phyloP scores from a whole-genome alignment of 2,329 filamentous ascomycete genomes.

The Pseudogymnoascus verrucosus region DNA sequence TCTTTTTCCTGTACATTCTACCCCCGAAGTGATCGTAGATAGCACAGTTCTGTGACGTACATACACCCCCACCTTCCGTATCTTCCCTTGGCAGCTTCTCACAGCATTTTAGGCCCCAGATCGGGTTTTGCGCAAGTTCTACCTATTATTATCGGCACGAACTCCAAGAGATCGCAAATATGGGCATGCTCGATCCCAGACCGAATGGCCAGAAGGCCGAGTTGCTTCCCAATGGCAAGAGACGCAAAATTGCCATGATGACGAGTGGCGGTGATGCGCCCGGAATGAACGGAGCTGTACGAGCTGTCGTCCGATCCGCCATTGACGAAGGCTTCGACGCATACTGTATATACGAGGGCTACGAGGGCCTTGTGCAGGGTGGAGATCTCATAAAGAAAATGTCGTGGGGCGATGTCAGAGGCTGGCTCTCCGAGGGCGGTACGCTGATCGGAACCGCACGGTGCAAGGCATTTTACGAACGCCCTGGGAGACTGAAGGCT shows the following conservation, averaged over 20 bases:
- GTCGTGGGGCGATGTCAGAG: slow-evolving; percentile 88
- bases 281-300: slow-evolving; percentile 66
- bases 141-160: background rate
- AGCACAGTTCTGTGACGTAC: background rate
- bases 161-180: background rate
- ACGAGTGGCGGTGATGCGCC: slow-evolving; percentile 69
- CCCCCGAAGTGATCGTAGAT: background rate
- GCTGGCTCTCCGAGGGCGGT: slow-evolving; percentile 87
- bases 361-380: slow-evolving; percentile 87
- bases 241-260: slow-evolving; percentile 54
- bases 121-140: background rate
- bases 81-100: background rate
- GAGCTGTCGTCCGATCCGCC: slow-evolving; percentile 78
- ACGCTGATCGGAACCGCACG: slow-evolving; percentile 93
- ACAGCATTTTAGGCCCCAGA: background rate
- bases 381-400: slow-evolving; percentile 82
- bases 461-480: slow-evolving; percentile 87
- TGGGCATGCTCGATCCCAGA: slow-evolving; percentile 2
- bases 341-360: slow-evolving; percentile 84
- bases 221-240: slow-evolving; percentile 19
- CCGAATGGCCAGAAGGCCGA: background rate
- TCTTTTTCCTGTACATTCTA: background rate
- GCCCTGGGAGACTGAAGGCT: slow-evolving; percentile 70
- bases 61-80: background rate
- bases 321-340: slow-evolving; percentile 76